These are phyloP conservation scores for Dendrocalamus sinicus DNA, from an alignment of 176 grass and related monocot species.

Conservation along the genomic window DNA sequence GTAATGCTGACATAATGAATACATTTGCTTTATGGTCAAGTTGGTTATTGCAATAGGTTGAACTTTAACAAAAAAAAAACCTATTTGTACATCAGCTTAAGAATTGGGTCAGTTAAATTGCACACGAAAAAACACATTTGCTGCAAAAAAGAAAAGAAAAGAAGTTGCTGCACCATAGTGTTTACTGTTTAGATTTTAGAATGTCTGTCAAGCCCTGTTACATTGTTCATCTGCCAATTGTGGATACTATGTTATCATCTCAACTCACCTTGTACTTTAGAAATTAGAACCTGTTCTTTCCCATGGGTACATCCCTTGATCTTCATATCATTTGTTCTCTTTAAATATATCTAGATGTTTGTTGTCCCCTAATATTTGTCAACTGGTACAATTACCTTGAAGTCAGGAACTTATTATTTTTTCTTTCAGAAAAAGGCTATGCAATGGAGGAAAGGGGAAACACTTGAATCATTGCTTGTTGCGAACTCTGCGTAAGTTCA, in stretches of 20 bases:
- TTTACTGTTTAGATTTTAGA: conserved; percentile 33
- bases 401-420: conserved; percentile 38
- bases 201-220: not conserved
- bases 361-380: conserved; percentile 11
- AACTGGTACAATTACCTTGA: not conserved
- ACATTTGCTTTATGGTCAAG: not conserved
- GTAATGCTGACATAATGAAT: conserved; percentile 17
- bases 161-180: not conserved
- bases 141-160: no score
- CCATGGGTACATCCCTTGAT: not conserved
- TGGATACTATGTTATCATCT: conserved; percentile 27
- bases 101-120: conserved; percentile 5
- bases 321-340: not conserved
- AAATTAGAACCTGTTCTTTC: conserved; percentile 23
- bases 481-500: conserved; percentile 72
- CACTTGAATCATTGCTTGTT: conserved; percentile 81
- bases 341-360: conserved; percentile 36
- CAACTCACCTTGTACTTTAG: conserved; percentile 23
- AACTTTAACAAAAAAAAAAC: not conserved
- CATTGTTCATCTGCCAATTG: not conserved
- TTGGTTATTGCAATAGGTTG: conserved; percentile 4
- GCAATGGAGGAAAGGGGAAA: conserved; percentile 83
- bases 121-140: not conserved
- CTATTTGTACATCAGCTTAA: not conserved
- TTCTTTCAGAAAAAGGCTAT: conserved; percentile 75